Conservation (phyloP, 805 yeast genomes). For the Kodamaea kaohsiungensis region DNA sequence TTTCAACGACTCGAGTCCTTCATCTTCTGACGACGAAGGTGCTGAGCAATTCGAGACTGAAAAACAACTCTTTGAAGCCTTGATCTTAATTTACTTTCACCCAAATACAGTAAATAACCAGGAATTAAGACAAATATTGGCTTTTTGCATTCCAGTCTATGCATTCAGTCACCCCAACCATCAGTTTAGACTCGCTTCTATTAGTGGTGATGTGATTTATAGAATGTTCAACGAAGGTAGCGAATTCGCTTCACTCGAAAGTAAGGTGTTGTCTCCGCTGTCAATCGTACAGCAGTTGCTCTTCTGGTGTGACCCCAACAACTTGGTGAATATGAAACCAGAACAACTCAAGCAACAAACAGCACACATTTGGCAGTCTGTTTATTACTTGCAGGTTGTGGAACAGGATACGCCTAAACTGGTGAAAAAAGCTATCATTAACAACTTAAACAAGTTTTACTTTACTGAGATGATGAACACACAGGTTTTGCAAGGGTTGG, state of each 20-base stretch:
- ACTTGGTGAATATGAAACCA: constrained; percentile 51
- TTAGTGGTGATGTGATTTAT: constrained; percentile 65
- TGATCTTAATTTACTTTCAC: constrained; percentile 73
- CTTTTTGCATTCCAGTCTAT: constrained; percentile 87
- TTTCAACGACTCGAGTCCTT: constrained; percentile 47
- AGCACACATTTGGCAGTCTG: constrained; percentile 57
- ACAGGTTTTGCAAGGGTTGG: constrained; percentile 31
- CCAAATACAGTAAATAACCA: constrained; percentile 64
- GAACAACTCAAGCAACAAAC: constrained; percentile 44
- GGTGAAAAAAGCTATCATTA: constrained; percentile 53
- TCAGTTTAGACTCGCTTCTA: constrained; percentile 62
- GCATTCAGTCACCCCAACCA: constrained; percentile 74
- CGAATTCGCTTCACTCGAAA: constrained; percentile 35
- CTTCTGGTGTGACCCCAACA: constrained; percentile 83
- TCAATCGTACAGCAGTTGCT: constrained; percentile 68
- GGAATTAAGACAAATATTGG: constrained; percentile 71
- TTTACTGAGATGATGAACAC: constrained; percentile 30
- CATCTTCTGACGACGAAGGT: constrained; percentile 11
- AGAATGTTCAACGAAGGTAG: constrained; percentile 50
- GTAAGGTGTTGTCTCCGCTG: constrained; percentile 28
- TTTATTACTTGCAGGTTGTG: constrained; percentile 54
- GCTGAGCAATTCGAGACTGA: constrained; percentile 28
- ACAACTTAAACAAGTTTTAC: constrained; percentile 49
- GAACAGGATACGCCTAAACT: constrained; percentile 52
- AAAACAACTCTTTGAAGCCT: constrained; percentile 58